phyloP scores from a whole-genome alignment of 2,329 filamentous ascomycete species.

The Penicillium sp. region DNA sequence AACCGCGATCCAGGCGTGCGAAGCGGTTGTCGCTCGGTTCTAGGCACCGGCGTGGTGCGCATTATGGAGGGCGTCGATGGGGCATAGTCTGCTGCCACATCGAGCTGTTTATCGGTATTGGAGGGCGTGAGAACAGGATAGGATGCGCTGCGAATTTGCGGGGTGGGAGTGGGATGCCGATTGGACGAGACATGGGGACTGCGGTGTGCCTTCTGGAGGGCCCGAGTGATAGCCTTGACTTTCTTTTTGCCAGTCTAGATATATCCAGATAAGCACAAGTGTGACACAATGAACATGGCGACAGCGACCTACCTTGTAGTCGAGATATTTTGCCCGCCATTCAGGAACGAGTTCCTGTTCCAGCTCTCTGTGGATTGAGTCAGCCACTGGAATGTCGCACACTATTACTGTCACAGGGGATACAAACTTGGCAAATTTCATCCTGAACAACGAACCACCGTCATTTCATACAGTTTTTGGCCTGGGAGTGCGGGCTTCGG shows the following conservation, averaged over 20 bases:
- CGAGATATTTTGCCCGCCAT: conserved; percentile 90
- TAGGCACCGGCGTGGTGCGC: conserved; percentile 37
- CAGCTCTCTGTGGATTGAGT: conserved; percentile 59
- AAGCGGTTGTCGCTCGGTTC: conserved; percentile 39
- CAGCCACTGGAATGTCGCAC: conserved; percentile 19
- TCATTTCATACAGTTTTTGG: conserved; percentile 18
- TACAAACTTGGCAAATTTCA: conserved; percentile 62
- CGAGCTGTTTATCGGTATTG: conserved; percentile 20
- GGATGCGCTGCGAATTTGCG: conserved; percentile 13
- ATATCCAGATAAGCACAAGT: background rate
- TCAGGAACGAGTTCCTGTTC: conserved; percentile 88
- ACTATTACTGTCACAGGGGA: background rate
- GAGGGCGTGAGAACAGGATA: conserved; percentile 17
- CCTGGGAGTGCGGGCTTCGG: background rate
- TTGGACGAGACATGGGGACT: conserved; percentile 45
- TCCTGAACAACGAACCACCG: conserved; percentile 30
- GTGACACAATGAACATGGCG: conserved; percentile 8
- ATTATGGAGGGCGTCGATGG: conserved; percentile 22
- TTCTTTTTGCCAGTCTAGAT: conserved; percentile 78
- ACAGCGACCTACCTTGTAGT: conserved; percentile 69
- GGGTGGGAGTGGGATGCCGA: conserved; percentile 26
- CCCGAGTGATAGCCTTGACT: conserved; percentile 75
- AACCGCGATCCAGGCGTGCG: conserved; percentile 36
- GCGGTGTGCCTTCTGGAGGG: conserved; percentile 61
- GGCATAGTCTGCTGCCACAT: conserved; percentile 15